Base-by-base conservation (phyloP, 305 asterid species). In the Solanum hybrid region DNA sequence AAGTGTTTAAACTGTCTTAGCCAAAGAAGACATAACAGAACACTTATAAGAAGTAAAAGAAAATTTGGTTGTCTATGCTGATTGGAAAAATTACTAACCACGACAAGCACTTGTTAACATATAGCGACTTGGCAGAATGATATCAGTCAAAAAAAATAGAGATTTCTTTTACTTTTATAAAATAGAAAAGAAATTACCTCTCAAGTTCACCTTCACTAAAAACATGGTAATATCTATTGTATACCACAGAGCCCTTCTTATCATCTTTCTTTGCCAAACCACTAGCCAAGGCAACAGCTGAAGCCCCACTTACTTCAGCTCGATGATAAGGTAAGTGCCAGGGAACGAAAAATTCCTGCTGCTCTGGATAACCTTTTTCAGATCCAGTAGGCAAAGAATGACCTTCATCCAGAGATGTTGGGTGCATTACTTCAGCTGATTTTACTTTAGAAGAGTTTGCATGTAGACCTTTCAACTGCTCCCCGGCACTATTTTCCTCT, bases 241-340 rank as follows among this genome's bases (percentile, higher is more conserved):
- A 97, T 79, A 97, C 99, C 14, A 97, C 98, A 5, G 99, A 96
- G 13, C 98, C 96, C 95, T 96, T 97, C 92, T 93, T 95, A 91
- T 97, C 99, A 90, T 97, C 99, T 93, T 96, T 97, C 95, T 96
- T 95, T 10, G 99, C 98, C 68, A 96, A 92, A 31, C 99, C 98
- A 91, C 91, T 93, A 32, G 96, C 98, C 61, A 97, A 93, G 91
- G 99, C 99, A 92, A 78, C 90, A 14, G 94, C 96, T 61, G 99
- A 97, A 83, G 95, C 98, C 79, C 99, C 99, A 89, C 96, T 93
- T 11, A 97, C 95, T 95, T 97, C 99, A 38, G 97, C 99, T 61
- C 97, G 95, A 93, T 97, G 98, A 93, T 97, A 97, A 87, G 99
- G 99, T 78, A 97, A 95, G 91, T 97, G 99, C 99, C 99, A 97